These are phyloP conservation scores for Millerozyma miso DNA, from an alignment of 805 yeast species.

Conservation along the genomic window DNA sequence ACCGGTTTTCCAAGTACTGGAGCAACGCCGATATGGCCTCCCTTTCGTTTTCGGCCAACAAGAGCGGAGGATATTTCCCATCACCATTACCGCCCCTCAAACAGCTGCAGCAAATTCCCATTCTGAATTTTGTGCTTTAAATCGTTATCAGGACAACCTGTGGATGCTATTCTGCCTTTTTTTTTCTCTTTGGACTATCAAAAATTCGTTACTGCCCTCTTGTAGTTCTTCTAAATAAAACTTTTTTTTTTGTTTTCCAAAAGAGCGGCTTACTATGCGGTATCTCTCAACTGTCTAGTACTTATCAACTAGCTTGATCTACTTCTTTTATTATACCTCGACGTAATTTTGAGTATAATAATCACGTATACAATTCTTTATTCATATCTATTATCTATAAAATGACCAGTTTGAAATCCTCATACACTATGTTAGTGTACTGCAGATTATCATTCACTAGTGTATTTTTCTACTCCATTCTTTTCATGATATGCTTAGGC, in stretches of 20 bases:
- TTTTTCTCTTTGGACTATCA: background rate
- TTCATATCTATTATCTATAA: background rate
- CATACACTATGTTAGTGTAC: background rate
- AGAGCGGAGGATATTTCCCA: constrained; percentile 67
- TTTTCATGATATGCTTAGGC: background rate
- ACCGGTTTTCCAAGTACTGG: constrained; percentile 81
- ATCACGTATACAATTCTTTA: background rate
- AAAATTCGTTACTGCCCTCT: background rate
- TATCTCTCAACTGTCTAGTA: background rate
- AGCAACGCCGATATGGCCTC: constrained; percentile 90
- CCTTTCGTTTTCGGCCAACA: constrained; percentile 89
- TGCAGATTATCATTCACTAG: background rate
- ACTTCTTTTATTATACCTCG: background rate
- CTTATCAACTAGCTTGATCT: background rate
- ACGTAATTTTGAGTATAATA: background rate
- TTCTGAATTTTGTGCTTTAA: constrained; percentile 7
- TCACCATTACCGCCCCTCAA: constrained; percentile 43
- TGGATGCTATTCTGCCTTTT: background rate
- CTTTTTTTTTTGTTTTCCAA: background rate
- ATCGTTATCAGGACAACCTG: background rate
- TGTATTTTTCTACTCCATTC: background rate
- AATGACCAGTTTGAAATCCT: constrained; percentile 1
- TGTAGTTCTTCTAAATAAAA: background rate
- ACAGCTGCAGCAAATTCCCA: constrained; percentile 45
- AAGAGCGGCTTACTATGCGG: background rate